These are phyloP conservation scores for Phytophthora hibernalis DNA, from an alignment of 352 stramenopile genomes.

Conservation along the genomic window DNA sequence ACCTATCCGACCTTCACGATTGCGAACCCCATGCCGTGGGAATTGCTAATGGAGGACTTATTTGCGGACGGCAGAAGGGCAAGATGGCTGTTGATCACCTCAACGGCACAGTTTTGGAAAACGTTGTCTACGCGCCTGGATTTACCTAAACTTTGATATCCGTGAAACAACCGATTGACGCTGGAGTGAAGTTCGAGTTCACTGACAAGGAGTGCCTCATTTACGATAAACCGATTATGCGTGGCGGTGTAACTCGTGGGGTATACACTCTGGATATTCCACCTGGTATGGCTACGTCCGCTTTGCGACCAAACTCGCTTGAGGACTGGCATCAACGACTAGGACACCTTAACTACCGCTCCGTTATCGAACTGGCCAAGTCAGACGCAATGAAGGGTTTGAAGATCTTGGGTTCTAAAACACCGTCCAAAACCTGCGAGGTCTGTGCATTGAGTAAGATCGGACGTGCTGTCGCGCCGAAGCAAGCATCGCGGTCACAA, in stretches of 20 bases:
- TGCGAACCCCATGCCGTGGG: background rate
- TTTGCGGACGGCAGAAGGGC: background rate
- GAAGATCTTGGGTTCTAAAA: background rate
- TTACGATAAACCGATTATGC: background rate
- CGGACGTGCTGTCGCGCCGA: too few relatives aligned
- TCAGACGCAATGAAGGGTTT: slow-evolving; percentile 4
- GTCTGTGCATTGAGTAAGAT: background rate
- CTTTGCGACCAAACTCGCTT: background rate
- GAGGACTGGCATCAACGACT: slow-evolving; percentile 1
- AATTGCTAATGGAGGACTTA: background rate
- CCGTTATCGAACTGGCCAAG: background rate
- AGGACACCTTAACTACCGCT: background rate
- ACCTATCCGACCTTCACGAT: background rate
- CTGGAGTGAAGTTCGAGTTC: background rate
- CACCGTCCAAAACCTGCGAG: background rate
- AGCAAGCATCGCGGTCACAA: background rate
- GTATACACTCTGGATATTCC: background rate
- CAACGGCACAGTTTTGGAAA: background rate
- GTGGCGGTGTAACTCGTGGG: background rate
- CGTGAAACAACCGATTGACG: background rate
- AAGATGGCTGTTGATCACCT: background rate
- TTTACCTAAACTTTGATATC: background rate
- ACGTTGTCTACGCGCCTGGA: background rate
- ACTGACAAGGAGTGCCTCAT: background rate
- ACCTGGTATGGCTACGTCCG: background rate